Base-by-base conservation (phyloP, 371 early-diverging fungal genomes). In the Sporodiniella umbellata region DNA sequence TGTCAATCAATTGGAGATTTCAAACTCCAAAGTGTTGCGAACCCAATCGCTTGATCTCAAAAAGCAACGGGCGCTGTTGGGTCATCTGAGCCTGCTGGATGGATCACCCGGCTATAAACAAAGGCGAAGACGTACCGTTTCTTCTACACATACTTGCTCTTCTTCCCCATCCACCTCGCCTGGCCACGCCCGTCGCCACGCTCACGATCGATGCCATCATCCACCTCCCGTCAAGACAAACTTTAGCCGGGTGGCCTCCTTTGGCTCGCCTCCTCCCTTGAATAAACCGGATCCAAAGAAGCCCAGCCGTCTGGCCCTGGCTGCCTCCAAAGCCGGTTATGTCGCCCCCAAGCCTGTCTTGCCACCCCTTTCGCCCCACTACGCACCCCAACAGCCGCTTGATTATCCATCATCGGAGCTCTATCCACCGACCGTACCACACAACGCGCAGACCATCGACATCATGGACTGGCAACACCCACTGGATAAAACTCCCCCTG, bases 21-120 rank as follows among this genome's bases (percentile, higher is more conserved):
- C 58, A 22, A 47, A 25, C 28, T 43, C 50, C 14, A 54, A 43
- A 25, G 40, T 28, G 8, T 39, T 50, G 15, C 55, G 60, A 14
- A 64, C 71, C 8, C 53, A 56, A 42, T 66, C 70, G 17, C 39
- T 72, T 33, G 72, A 72, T 53, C 45, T 72, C 15, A 63, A 66
- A 37, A 72, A 72, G 48, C 66, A 63, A 8, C 68, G 68, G 28
- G 53, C 65, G 0, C 64, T 83, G 21, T 80, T 81, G 68, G 84
- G 84, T 24, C 68, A 78, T 33, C 67, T 85, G 38, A 72, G 80
- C 4, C 68, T 88, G 14, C 83, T 88, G 66, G 88, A 85, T 35
- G 85, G 85, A 2, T 80, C 86, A 3, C 85, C 86, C 7, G 81
- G 80, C 1, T 86, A 86, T 66, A 88, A 88, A 54, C 84, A 85